phyloP scores from a whole-genome alignment of 768 basidiomycete species.

The Mycena vitilis region DNA sequence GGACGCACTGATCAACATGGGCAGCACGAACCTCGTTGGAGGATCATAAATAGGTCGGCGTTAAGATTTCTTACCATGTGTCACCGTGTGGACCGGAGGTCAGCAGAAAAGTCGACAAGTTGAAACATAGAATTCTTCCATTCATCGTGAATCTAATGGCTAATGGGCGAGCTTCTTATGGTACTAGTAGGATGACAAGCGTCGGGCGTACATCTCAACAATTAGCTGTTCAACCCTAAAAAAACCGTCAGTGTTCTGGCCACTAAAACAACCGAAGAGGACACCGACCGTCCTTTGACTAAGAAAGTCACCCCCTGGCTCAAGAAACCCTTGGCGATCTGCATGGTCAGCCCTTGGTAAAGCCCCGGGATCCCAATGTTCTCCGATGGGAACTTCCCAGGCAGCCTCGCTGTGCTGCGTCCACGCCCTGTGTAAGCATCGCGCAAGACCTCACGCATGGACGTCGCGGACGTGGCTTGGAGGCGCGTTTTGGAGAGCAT shows the following conservation, averaged over 20 bases:
- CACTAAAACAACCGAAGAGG: background rate
- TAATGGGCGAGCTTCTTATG: background rate
- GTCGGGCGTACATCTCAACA: constrained; percentile 18
- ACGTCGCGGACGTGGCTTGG: constrained; percentile 57
- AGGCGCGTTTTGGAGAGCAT: constrained; percentile 70
- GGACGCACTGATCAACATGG: no score
- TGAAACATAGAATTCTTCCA: no score
- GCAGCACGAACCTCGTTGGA: no score
- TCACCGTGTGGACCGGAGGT: no score
- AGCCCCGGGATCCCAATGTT: constrained; percentile 51
- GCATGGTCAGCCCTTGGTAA: constrained; percentile 65
- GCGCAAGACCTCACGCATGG: constrained; percentile 43
- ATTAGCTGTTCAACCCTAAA: constrained; percentile 19
- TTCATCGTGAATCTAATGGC: no score
- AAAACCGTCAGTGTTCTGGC: background rate
- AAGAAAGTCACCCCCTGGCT: constrained; percentile 69
- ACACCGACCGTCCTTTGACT: constrained; percentile 64
- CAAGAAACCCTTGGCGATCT: constrained; percentile 65
- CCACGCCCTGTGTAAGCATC: constrained; percentile 47
- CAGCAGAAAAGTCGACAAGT: no score
- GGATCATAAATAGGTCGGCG: no score
- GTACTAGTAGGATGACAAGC: background rate
- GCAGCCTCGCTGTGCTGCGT: constrained; percentile 27
- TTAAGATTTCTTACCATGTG: no score
- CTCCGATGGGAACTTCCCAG: constrained; percentile 28